Conservation (phyloP, 2,329 filamentous ascomycete genomes). For the Teratosphaeria nubilosa region DNA sequence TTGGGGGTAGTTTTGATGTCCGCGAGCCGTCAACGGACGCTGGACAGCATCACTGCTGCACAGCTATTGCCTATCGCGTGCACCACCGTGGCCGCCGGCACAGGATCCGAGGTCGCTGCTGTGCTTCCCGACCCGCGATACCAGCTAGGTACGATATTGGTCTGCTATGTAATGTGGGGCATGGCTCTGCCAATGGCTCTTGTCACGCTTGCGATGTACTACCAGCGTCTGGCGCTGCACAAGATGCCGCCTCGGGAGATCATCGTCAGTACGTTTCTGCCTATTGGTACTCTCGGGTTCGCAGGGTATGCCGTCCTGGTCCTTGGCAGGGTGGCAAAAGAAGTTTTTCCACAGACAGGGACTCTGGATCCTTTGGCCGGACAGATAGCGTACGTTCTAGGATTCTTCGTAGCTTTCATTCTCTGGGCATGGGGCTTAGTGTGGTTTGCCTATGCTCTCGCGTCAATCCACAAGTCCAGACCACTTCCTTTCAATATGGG, state of each 20-base stretch:
- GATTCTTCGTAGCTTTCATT: slow-evolving; percentile 43
- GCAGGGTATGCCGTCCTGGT: slow-evolving; percentile 52
- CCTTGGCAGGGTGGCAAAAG: slow-evolving; percentile 35
- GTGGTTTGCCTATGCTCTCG: slow-evolving; percentile 46
- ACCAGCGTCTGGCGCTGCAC: slow-evolving; percentile 57
- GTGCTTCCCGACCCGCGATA: slow-evolving; percentile 45
- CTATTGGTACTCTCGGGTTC: slow-evolving; percentile 57
- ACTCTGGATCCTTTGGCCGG: slow-evolving; percentile 31
- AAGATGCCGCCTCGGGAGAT: slow-evolving; percentile 57
- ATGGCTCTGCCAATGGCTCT: slow-evolving; percentile 52
- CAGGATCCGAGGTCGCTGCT: slow-evolving; percentile 55
- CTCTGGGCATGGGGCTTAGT: slow-evolving; percentile 49
- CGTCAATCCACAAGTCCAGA: slow-evolving; percentile 36
- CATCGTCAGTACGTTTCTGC: slow-evolving; percentile 59
- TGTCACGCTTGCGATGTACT: slow-evolving; percentile 57
- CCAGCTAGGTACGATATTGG: slow-evolving; percentile 52
- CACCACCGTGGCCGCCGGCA: slow-evolving; percentile 54
- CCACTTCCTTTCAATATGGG: slow-evolving; percentile 52
- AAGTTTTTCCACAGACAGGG: slow-evolving; percentile 28
- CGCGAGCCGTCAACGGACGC: slow-evolving; percentile 29
- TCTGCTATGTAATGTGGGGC: slow-evolving; percentile 60
- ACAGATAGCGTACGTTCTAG: slow-evolving; percentile 49
- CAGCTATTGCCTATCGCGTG: slow-evolving; percentile 58
- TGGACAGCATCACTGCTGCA: slow-evolving; percentile 51
- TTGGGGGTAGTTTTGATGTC: slow-evolving; percentile 33